These are phyloP conservation scores for Eucalyptus tenuipes DNA, from an alignment of 345 rosid genomes.

Conservation along the genomic window DNA sequence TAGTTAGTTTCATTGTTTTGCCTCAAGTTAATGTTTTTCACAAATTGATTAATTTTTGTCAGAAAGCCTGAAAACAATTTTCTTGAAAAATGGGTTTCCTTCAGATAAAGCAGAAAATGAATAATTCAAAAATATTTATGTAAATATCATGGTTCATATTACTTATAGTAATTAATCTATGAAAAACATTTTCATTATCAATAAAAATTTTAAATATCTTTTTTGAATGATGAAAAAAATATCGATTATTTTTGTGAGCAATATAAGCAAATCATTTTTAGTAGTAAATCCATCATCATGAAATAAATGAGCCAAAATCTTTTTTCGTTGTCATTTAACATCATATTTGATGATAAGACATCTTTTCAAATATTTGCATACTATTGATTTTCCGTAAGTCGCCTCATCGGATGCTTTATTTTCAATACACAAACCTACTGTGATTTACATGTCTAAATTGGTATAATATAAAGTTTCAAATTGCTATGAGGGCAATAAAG, in stretches of 20 bases:
- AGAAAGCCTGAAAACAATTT: background rate
- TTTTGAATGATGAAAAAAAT: background rate
- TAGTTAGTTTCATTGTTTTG: no score
- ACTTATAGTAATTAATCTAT: background rate
- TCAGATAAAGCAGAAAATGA: background rate
- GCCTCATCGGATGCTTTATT: background rate
- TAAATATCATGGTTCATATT: no score
- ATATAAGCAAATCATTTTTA: background rate
- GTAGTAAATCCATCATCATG: no score
- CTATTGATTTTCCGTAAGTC: background rate
- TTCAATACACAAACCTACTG: fast-evolving
- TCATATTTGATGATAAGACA: background rate
- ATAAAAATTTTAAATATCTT: no score
- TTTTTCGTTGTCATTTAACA: background rate
- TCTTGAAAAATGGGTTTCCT: background rate
- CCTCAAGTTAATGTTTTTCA: background rate
- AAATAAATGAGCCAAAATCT: fast-evolving
- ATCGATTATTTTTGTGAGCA: fast-evolving
- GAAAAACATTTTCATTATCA: no score
- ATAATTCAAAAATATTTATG: no score
- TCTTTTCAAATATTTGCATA: background rate
- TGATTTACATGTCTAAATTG: background rate
- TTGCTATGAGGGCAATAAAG: background rate
- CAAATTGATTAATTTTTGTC: no score
- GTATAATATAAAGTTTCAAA: background rate